Base-by-base conservation (phyloP, 1,139 yeast genomes). In the Pneumocystis oryctolagi region DNA sequence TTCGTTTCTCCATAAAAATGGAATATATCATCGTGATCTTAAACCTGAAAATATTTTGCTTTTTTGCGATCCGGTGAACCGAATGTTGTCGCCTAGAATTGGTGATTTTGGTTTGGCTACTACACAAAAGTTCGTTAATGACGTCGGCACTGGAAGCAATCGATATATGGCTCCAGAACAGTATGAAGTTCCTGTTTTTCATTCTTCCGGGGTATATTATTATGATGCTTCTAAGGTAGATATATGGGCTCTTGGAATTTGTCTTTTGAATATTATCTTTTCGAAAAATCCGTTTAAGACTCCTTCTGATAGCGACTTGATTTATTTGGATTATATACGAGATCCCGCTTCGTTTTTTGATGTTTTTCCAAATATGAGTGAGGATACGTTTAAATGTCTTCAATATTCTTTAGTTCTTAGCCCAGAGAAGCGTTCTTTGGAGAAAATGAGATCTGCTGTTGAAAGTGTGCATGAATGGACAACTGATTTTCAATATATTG, bases 91-190 rank as follows among this genome's bases (percentile, higher is more conserved):
- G 59, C 75, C 88, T 40, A 80, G 82, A 30, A 75, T 89, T 60
- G 90, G 92, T 40, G 97, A 89, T 73, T 89, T 89, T 70, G 97
- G 97, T 1, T 78, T 89, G 32, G 89, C 96, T 1, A 85, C 97
- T 1, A 82, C 86, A 20, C 77, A 79, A 37, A 76, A 76, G 62
- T 75, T 75, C 59, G 84, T 89, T 69, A 75, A 81, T 58, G 97
- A 90, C 70, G 87, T 89, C 73, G 96, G 90, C 67, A 87, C 90
- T 65, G 98, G 98, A 31, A 84, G 92, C 61, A 97, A 90, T 73
- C 79, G 97, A 66, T 92, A 92, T 74, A 92, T 92, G 98, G 96
- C 97, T 0, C 98, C 98, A 0, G 98, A 92, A 72, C 77, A 90
- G 65, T 79, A 80, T 67, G 61, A 62, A 18, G 37, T 35, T 57